Evolutionary conservation across 495 filamentous ascomycete species (phyloP).

Genomic region (Penicillium bovifimosum): DNA sequence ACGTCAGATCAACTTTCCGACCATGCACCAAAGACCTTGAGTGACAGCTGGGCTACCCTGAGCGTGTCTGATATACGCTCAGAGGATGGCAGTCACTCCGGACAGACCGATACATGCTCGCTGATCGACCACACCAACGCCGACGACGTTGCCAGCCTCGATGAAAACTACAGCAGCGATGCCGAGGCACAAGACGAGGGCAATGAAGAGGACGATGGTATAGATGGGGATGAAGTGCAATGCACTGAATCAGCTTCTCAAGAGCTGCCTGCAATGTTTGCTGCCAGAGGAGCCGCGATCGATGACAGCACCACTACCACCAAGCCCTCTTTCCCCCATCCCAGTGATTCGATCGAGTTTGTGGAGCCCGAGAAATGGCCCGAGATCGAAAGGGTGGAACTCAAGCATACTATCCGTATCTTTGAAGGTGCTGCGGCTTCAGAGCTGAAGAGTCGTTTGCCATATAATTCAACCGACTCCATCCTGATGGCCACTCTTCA

Average conservation of each 20-base stretch:
- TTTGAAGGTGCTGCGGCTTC: conserved; percentile 50
- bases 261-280: conserved; percentile 40
- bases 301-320: conserved; percentile 43
- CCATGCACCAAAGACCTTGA: conserved; percentile 28
- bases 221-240: conserved; percentile 22
- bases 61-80: conserved; percentile 43
- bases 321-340: conserved; percentile 29
- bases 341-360: conserved; percentile 53
- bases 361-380: conserved; percentile 51
- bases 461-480: conserved; percentile 21
- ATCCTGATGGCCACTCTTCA: conserved; percentile 54
- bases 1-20: conserved; percentile 28
- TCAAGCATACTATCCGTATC: conserved; percentile 58
- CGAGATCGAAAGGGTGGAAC: conserved; percentile 49
- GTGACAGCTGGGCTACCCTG: conserved; percentile 46
- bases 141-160: conserved; percentile 46
- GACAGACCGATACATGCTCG: conserved; percentile 43
- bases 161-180: conserved; percentile 39
- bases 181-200: conserved; percentile 30
- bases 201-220: conserved; percentile 21
- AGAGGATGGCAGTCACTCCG: conserved; percentile 42
- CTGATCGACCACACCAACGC: conserved; percentile 40
- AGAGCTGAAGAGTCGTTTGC: conserved; percentile 39
- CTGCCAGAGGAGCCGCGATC: conserved; percentile 28
- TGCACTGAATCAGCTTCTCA: conserved; percentile 36